phyloP scores from a whole-genome alignment of 2,329 filamentous ascomycete genomes.

The Stenocarpella maydis region DNA sequence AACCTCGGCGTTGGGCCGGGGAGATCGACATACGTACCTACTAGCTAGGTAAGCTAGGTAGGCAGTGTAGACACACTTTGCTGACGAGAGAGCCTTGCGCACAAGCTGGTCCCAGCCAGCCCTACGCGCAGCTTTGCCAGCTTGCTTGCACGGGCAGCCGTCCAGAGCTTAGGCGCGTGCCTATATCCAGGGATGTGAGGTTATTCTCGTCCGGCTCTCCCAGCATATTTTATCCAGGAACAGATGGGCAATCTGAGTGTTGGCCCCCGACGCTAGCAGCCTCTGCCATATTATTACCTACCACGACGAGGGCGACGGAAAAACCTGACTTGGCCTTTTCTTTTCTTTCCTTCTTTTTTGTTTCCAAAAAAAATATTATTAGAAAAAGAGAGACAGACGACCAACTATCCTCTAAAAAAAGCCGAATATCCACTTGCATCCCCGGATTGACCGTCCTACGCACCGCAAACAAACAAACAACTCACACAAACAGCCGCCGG shows the following conservation, averaged over 20 bases:
- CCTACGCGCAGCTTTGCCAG: constrained; percentile 9
- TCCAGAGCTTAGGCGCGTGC: constrained; percentile 9
- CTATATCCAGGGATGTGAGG: constrained; percentile 21
- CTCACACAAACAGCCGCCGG: neutral
- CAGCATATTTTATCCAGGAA: constrained; percentile 6
- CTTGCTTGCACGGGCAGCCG: neutral
- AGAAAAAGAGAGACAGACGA: no score
- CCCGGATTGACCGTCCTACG: neutral
- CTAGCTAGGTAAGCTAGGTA: no score
- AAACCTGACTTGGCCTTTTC: neutral
- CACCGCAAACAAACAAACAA: neutral
- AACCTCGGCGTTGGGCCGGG: constrained; percentile 8
- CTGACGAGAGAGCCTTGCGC: constrained; percentile 9
- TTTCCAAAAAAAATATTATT: no score
- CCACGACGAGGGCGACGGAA: constrained; percentile 11
- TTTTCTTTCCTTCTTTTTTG: neutral
- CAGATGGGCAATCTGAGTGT: constrained; percentile 20
- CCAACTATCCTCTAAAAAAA: neutral
- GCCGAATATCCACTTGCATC: neutral
- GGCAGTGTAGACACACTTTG: no score
- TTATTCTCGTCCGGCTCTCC: constrained; percentile 22
- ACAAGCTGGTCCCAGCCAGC: constrained; percentile 25
- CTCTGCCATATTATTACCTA: constrained; percentile 1
- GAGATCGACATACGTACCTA: neutral
- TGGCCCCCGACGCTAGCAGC: constrained; percentile 23